Base-by-base conservation (phyloP, 2,329 filamentous ascomycete species). In the Pseudogymnoascus verrucosus region DNA sequence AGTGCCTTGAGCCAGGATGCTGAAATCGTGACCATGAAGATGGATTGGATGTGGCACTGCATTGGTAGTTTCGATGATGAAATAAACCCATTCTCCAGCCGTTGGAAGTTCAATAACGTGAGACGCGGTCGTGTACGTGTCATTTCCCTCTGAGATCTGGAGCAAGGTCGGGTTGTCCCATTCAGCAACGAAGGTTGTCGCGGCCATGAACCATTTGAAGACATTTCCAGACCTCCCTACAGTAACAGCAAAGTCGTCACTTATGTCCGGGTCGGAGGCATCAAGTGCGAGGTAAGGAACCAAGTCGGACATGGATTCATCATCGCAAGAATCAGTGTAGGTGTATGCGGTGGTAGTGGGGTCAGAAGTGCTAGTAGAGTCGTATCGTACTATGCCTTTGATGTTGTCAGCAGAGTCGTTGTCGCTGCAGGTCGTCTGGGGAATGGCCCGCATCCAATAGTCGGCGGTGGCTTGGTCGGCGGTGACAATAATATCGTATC, bases 381-480 rank as follows among this genome's bases (percentile, higher is more conserved):
- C 67, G 14, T 79, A 80, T 64, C 76, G 76, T 4, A 85, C 68
- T 47, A 85, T 80, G 1, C 80, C 82, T 54, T 72, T 77, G 67
- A 76, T 72, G 60, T 75, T 74, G 1, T 76, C 76, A 67, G 88
- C 77, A 7, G 83, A 81, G 8, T 77, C 69, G 59, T 87, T 79
- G 5, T 76, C 69, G 2, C 80, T 82, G 0, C 87, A 89, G 0
- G 84, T 69, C 2, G 81, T 83, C 60, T 80, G 70, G 1, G 79
- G 80, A 69, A 80, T 82, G 63, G 80, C 77, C 40, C 84, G 80
- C 76, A 88, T 82, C 83, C 84, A 87, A 69, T 81, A 86, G 5
- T 82, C 75, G 6, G 77, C 75, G 23, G 76, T 74, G 4, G 76
- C 78, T 2, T 73, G 74, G 64, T 80, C 72, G 11, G 81, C 82